Percentiles rank a stretch among this genome's conserved stretches.
These are phyloP conservation scores for Fusarium torreyae DNA, from an alignment of 2,329 filamentous ascomycete species.

Conservation along the genomic window DNA sequence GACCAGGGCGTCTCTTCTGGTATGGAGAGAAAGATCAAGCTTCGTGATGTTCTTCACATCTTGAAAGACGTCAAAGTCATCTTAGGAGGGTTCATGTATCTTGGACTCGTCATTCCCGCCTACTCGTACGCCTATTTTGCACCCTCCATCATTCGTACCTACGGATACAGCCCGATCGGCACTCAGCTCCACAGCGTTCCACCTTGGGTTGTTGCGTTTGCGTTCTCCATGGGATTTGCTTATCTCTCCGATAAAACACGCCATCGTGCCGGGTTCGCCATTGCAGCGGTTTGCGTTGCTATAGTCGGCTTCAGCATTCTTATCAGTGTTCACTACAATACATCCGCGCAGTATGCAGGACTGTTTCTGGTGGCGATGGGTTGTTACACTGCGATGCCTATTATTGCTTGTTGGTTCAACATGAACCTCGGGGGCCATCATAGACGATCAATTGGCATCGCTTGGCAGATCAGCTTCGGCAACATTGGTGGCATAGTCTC, in stretches of 20 bases:
- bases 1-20: conserved; percentile 77
- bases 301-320: conserved; percentile 85
- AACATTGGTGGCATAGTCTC: conserved; percentile 86
- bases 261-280: conserved; percentile 82
- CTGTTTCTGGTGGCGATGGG: conserved; percentile 88
- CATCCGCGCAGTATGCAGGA: conserved; percentile 79
- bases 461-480: conserved; percentile 84
- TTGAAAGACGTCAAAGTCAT: conserved; percentile 83
- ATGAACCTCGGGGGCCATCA: conserved; percentile 85
- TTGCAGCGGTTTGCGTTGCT: conserved; percentile 77
- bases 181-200: conserved; percentile 72
- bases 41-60: conserved; percentile 71
- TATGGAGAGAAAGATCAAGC: conserved; percentile 72
- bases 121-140: conserved; percentile 86
- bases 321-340: conserved; percentile 78
- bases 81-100: conserved; percentile 84
- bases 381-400: conserved; percentile 89
- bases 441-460: conserved; percentile 77
- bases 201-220: conserved; percentile 79
- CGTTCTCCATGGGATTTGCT: conserved; percentile 82
- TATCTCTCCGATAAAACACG: conserved; percentile 77
- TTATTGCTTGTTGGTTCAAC: conserved; percentile 87
- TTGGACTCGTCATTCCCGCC: conserved; percentile 82
- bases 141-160: conserved; percentile 78
- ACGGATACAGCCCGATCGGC: conserved; percentile 72